Evolutionary conservation across 306 rosid genomes (phyloP).

Genomic region (Sindora glabra): DNA sequence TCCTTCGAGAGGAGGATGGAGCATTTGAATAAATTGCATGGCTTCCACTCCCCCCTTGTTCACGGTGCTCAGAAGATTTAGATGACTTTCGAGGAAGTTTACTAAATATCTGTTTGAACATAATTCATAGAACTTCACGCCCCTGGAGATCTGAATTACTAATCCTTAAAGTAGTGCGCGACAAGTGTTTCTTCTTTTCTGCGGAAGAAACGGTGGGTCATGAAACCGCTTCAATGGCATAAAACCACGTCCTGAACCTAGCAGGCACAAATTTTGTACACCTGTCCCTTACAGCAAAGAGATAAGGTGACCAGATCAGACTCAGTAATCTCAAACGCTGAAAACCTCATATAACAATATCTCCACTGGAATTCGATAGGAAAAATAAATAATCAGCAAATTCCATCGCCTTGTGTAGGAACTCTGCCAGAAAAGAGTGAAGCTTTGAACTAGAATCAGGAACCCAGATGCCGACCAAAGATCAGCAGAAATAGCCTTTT

Average conservation of each 20-base stretch:
- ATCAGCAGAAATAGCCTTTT: not conserved
- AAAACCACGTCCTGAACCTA: not conserved
- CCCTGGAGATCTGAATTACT: conserved; percentile 8
- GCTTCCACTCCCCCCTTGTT: conserved; percentile 26
- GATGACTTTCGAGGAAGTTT: conserved; percentile 56
- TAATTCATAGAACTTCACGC: conserved; percentile 15
- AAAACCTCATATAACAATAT: not conserved
- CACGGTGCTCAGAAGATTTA: conserved; percentile 33
- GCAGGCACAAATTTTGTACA: not conserved
- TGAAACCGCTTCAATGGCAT: not conserved
- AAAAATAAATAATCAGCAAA: conserved; percentile 5
- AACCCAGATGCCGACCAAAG: conserved; percentile 3
- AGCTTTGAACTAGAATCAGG: conserved; percentile 7
- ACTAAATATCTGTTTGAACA: conserved; percentile 46
- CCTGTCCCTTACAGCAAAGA: not conserved
- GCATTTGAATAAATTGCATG: conserved; percentile 22
- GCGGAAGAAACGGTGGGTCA: not conserved
- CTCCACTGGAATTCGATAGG: not conserved
- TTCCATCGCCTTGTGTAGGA: not conserved
- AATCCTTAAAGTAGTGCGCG: not conserved
- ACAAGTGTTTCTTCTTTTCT: not conserved
- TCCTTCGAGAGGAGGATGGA: conserved; percentile 11
- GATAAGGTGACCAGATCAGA: not conserved
- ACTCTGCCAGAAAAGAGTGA: not conserved
- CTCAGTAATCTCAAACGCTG: conserved; percentile 7